A percentile compares a stretch with the other conserved stretches of the same genome.
These are phyloP conservation scores for Ceratocystis harringtonii DNA, from an alignment of 2,329 filamentous ascomycete genomes.

Conservation along the genomic window DNA sequence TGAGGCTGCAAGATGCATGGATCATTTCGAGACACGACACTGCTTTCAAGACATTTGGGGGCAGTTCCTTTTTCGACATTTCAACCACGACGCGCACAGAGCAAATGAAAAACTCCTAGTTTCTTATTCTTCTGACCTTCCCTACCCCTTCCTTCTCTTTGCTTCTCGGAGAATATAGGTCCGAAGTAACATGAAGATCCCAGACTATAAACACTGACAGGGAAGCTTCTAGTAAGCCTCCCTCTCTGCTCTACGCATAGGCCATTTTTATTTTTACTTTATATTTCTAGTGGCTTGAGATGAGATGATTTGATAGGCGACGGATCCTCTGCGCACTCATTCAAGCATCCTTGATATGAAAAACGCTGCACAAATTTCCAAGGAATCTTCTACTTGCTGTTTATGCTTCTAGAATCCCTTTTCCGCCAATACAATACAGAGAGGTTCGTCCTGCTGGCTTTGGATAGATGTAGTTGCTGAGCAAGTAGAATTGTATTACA, in stretches of 20 bases:
- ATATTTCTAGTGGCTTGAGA: constrained; percentile 5
- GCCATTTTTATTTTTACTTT: not conserved
- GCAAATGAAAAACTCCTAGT: not conserved
- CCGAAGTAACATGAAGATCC: constrained; percentile 1
- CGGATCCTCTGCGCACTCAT: not conserved
- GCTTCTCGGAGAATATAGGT: constrained; percentile 3
- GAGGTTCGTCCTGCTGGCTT: not conserved
- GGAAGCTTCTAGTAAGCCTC: not conserved
- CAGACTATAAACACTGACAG: not conserved
- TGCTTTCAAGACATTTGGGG: not conserved
- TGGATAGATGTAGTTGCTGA: not conserved
- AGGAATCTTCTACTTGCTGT: not conserved
- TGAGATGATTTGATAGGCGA: constrained; percentile 13
- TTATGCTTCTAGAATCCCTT: not conserved
- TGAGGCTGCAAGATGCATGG: not conserved
- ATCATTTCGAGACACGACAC: not conserved
- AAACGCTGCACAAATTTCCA: not conserved
- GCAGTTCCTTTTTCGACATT: not conserved
- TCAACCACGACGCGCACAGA: not conserved
- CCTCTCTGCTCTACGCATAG: not conserved
- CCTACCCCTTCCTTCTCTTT: not conserved
- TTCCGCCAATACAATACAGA: not conserved
- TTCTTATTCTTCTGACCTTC: not conserved
- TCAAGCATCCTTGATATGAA: not conserved
- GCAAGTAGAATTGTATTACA: not conserved